These are phyloP conservation scores for Musa acuminata DNA, from an alignment of 176 grass and related monocot species.

Conservation along the genomic window DNA sequence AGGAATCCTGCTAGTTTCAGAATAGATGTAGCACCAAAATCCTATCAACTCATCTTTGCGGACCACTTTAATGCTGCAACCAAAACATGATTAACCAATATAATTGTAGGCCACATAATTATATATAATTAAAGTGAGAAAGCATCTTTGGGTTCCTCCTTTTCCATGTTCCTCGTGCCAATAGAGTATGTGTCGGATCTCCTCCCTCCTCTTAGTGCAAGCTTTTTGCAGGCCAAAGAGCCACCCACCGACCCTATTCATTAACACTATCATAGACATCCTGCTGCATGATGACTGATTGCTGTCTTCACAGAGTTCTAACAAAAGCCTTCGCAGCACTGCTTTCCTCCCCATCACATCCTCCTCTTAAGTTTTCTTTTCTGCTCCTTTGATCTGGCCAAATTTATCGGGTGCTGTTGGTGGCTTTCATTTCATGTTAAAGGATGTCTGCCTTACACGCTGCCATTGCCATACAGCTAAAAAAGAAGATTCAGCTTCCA, in stretches of 20 bases:
- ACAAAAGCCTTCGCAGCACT: not conserved
- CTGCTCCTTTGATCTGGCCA: no score
- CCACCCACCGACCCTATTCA: not conserved
- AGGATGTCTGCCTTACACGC: constrained; percentile 11
- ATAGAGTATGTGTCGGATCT: not conserved
- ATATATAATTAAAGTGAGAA: not conserved
- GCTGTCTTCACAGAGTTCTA: not conserved
- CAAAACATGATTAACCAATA: no score
- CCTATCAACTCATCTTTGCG: no score
- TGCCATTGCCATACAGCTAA: constrained; percentile 29
- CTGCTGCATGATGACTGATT: not conserved
- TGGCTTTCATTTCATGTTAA: constrained; percentile 26
- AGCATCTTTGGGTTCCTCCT: not conserved
- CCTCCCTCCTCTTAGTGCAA: not conserved
- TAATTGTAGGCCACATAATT: not conserved
- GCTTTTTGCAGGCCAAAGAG: not conserved
- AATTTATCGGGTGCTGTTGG: not conserved
- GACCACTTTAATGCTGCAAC: no score
- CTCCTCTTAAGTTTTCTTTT: no score
- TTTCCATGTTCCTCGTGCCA: not conserved
- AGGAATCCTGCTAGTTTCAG: no score
- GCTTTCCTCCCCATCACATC: not conserved
- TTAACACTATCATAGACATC: not conserved
- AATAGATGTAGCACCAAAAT: no score
- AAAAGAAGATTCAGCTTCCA: constrained; percentile 28